phyloP scores from a whole-genome alignment of 176 grass and related monocot species.

The Hsuehochloa calcarea region DNA sequence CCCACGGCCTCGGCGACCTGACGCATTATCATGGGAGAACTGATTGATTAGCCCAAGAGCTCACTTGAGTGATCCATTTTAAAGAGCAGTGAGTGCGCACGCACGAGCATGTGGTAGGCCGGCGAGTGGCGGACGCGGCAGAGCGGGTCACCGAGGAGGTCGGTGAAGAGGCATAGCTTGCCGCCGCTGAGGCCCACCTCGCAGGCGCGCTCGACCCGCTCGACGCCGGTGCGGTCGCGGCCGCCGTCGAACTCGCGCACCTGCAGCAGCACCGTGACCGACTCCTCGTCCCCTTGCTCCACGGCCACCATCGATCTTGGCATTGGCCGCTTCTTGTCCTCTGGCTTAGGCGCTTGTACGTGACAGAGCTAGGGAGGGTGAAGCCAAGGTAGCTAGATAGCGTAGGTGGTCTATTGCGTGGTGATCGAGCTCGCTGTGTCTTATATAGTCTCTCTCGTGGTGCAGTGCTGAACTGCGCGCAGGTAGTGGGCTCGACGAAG shows the following conservation, averaged over 20 bases:
- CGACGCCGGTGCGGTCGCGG: slow-evolving; percentile 40
- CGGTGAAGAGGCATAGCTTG: slow-evolving; percentile 72
- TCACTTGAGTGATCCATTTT: not conserved
- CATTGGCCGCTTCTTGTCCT: not conserved
- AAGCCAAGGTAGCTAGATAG: not conserved
- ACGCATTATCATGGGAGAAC: not conserved
- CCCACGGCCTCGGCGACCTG: slow-evolving; percentile 43
- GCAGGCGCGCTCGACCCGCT: slow-evolving; percentile 52
- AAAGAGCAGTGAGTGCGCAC: not conserved
- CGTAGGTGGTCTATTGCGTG: not conserved
- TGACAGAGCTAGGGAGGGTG: not conserved
- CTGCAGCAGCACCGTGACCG: not conserved
- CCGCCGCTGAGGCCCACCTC: slow-evolving; percentile 60
- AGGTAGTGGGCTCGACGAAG: too few species aligned
- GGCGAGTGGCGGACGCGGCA: slow-evolving; percentile 77
- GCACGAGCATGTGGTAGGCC: slow-evolving; percentile 65
- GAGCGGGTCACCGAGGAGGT: slow-evolving; percentile 80
- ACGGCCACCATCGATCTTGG: not conserved
- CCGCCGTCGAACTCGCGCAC: slow-evolving; percentile 54
- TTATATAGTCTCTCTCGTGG: not conserved
- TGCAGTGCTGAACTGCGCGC: too few species aligned
- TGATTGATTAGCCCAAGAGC: not conserved
- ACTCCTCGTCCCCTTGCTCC: slow-evolving; percentile 10
- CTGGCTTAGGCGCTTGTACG: not conserved
- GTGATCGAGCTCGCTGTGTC: not conserved